Evolutionary conservation across 1,139 yeast species (phyloP).

Genomic region (Suzukiozyma palmioleophila): DNA sequence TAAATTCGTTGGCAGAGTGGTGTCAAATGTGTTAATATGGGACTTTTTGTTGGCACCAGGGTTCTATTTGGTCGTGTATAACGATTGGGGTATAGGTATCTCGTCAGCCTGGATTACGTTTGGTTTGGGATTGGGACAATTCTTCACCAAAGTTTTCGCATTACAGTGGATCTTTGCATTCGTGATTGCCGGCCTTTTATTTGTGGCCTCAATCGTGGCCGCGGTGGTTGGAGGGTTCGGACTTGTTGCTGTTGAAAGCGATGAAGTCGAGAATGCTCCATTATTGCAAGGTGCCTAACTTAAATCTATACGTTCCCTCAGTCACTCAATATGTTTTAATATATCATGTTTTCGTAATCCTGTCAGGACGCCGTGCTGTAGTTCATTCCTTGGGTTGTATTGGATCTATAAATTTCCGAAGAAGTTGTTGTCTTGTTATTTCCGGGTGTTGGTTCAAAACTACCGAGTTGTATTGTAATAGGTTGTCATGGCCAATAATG

Average conservation of each 20-base stretch:
- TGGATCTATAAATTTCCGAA: slow-evolving; percentile 59
- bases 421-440: slow-evolving; percentile 44
- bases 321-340: too few relatives aligned
- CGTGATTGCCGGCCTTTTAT: slow-evolving; percentile 52
- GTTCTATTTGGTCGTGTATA: slow-evolving; percentile 50
- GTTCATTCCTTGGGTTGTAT: slow-evolving; percentile 5
- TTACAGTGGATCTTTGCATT: slow-evolving; percentile 84
- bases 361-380: too few relatives aligned
- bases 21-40: slow-evolving; percentile 77
- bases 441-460: slow-evolving; percentile 54
- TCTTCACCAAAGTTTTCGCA: slow-evolving; percentile 64
- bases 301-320: neutral
- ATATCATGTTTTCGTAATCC: too few relatives aligned
- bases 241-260: slow-evolving; percentile 11
- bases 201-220: slow-evolving; percentile 43
- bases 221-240: slow-evolving; percentile 25
- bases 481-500: slow-evolving; percentile 62
- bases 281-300: slow-evolving; percentile 14
- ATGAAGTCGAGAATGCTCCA: slow-evolving; percentile 23
- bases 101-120: slow-evolving; percentile 53
- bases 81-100: slow-evolving; percentile 71
- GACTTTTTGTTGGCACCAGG: slow-evolving; percentile 66
- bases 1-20: slow-evolving; percentile 55
- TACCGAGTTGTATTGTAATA: slow-evolving; percentile 63
- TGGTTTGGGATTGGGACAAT: slow-evolving; percentile 68